phyloP scores from a whole-genome alignment of 495 filamentous ascomycete genomes.

The Parathielavia hyrcaniae region DNA sequence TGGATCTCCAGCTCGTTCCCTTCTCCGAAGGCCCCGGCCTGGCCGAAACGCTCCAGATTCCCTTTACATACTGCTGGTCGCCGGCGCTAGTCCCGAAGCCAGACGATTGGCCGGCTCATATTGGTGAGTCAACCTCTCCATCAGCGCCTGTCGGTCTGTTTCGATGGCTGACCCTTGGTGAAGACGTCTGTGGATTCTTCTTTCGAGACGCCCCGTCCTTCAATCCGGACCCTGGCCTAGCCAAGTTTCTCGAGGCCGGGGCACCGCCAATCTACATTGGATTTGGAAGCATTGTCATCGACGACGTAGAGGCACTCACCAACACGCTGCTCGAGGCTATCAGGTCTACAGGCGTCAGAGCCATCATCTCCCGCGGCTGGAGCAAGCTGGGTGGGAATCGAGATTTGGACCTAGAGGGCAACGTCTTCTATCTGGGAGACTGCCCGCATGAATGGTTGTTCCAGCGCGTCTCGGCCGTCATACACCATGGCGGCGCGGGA shows the following conservation, averaged over 20 bases:
- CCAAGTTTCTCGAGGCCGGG: slow-evolving; percentile 49
- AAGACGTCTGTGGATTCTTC: slow-evolving; percentile 52
- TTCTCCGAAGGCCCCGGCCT: slow-evolving; percentile 57
- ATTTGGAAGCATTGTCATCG: slow-evolving; percentile 74
- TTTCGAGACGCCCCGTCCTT: slow-evolving; percentile 56
- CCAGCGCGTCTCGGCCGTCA: slow-evolving; percentile 61
- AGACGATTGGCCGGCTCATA: slow-evolving; percentile 54
- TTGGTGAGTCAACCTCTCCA: slow-evolving; percentile 39
- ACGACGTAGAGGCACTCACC: slow-evolving; percentile 61
- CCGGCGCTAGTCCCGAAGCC: slow-evolving; percentile 59
- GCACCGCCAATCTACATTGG: slow-evolving; percentile 71
- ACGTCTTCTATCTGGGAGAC: slow-evolving; percentile 67
- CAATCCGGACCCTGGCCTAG: slow-evolving; percentile 49
- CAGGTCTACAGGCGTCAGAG: slow-evolving; percentile 55
- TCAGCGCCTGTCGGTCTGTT: no score
- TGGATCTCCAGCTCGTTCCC: slow-evolving; percentile 55
- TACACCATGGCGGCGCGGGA: slow-evolving; percentile 76
- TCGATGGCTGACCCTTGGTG: not conserved
- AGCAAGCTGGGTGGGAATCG: slow-evolving; percentile 58
- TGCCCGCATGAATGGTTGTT: slow-evolving; percentile 80
- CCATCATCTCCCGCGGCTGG: slow-evolving; percentile 74
- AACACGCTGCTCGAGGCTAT: slow-evolving; percentile 62
- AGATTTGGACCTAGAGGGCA: slow-evolving; percentile 38
- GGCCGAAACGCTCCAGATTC: slow-evolving; percentile 52
- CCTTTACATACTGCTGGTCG: slow-evolving; percentile 60